These are phyloP conservation scores for Cladosporium sp. DNA, from an alignment of 2,329 filamentous ascomycete species.

Conservation along the genomic window DNA sequence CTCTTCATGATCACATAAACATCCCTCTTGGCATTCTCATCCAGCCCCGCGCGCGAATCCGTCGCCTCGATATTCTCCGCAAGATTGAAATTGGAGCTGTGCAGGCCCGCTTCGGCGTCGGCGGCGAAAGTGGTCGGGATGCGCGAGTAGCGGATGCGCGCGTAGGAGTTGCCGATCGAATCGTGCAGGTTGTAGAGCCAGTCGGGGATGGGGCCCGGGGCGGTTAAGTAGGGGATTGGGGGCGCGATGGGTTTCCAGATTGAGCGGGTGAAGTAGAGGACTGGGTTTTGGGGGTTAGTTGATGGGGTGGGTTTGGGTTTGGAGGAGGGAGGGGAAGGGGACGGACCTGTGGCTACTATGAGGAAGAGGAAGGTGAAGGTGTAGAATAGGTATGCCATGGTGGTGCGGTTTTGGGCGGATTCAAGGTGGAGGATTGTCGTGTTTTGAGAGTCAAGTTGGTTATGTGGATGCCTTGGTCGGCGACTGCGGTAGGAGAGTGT, in stretches of 20 bases:
- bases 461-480: neutral
- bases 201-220: conserved; percentile 45
- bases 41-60: conserved; percentile 75
- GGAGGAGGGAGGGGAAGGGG: conserved; percentile 14
- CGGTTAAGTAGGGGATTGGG: conserved; percentile 48
- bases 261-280: conserved; percentile 73
- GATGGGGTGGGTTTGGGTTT: neutral
- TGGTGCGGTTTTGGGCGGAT: too few species aligned
- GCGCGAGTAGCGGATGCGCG: conserved; percentile 65
- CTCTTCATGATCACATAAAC: conserved; percentile 88
- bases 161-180: conserved; percentile 34
- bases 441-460: neutral
- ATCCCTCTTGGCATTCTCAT: conserved; percentile 73
- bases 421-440: neutral
- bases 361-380: conserved; percentile 67
- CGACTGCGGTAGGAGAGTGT: neutral
- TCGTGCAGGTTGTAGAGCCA: conserved; percentile 49
- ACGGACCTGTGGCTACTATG: conserved; percentile 62
- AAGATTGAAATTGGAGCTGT: conserved; percentile 78
- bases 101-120: conserved; percentile 84
- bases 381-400: conserved; percentile 79
- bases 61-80: conserved; percentile 71
- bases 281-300: conserved; percentile 34
- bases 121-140: conserved; percentile 69
- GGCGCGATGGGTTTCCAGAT: conserved; percentile 71